Conservation (phyloP, 495 filamentous ascomycete species). For the Gamarada debralockiae region DNA sequence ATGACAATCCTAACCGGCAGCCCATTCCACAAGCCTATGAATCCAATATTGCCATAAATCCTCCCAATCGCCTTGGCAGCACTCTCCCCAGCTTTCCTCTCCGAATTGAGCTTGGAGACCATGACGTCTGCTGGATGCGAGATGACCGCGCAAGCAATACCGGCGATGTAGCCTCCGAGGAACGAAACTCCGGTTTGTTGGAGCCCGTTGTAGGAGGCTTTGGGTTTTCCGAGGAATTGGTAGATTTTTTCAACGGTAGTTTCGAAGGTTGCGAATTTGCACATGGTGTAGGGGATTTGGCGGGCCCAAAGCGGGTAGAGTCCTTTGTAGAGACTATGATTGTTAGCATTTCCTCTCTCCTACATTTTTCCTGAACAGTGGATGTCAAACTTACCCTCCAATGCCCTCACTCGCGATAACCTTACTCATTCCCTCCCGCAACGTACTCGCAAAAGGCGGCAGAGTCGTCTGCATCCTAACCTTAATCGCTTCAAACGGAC, state of each 20-base stretch:
- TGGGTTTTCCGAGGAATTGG: conserved; percentile 56
- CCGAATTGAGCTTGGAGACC: conserved; percentile 41
- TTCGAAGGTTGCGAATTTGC: conserved; percentile 74
- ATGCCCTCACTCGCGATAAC: conserved; percentile 56
- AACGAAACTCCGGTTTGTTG: conserved; percentile 69
- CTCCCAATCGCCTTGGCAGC: conserved; percentile 57
- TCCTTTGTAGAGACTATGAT: conserved; percentile 55
- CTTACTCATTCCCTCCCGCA: conserved; percentile 61
- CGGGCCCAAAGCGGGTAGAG: conserved; percentile 66
- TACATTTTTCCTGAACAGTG: neutral
- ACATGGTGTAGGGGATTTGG: conserved; percentile 75
- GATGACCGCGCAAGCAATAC: conserved; percentile 64
- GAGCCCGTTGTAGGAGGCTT: conserved; percentile 56
- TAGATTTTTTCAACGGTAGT: conserved; percentile 63
- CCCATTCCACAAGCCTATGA: conserved; percentile 67
- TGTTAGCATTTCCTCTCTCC: neutral
- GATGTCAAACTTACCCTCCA: conserved; percentile 31
- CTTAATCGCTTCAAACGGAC: conserved; percentile 68
- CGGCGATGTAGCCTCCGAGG: conserved; percentile 68
- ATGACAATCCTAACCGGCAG: conserved; percentile 61
- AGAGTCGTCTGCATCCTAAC: conserved; percentile 70
- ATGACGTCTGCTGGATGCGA: conserved; percentile 67
- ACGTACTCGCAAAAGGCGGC: conserved; percentile 56
- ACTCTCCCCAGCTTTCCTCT: conserved; percentile 53
- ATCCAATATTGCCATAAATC: conserved; percentile 72